These are phyloP conservation scores for Kluyveromyces dobzhanskii DNA, from an alignment of 805 yeast species.

Conservation along the genomic window DNA sequence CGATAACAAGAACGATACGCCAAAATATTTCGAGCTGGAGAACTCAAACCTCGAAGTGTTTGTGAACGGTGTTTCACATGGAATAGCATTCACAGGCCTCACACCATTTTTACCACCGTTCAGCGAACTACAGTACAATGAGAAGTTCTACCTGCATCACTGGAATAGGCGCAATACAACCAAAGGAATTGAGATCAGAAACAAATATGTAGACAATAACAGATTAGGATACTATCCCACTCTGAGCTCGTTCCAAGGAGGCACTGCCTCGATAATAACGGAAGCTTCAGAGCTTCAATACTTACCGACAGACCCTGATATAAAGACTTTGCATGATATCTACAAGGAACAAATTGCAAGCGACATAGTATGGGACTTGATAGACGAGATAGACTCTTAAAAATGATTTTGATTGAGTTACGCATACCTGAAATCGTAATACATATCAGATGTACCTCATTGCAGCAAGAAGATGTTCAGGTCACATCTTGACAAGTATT, in stretches of 20 bases:
- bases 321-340: slow-evolving; percentile 48
- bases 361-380: slow-evolving; percentile 71
- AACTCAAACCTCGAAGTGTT: slow-evolving; percentile 59
- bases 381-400: slow-evolving; percentile 70
- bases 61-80: slow-evolving; percentile 66
- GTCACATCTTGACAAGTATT: no score
- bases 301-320: slow-evolving; percentile 33
- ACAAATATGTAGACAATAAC: slow-evolving; percentile 63
- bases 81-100: slow-evolving; percentile 57
- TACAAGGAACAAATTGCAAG: slow-evolving; percentile 68
- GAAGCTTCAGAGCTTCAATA: slow-evolving; percentile 50
- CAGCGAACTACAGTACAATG: slow-evolving; percentile 42
- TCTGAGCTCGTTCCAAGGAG: slow-evolving; percentile 72
- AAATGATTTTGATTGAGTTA: no score
- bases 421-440: no score
- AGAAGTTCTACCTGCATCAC: slow-evolving; percentile 26
- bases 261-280: slow-evolving; percentile 61
- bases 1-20: slow-evolving; percentile 27
- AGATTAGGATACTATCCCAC: slow-evolving; percentile 87
- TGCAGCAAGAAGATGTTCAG: no score
- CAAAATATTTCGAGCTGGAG: slow-evolving; percentile 29
- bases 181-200: slow-evolving; percentile 13
- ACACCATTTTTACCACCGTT: slow-evolving; percentile 76
- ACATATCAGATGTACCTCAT: no score
- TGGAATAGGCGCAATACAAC: slow-evolving; percentile 23